A percentile compares a stretch with the other conserved stretches of the same genome.
phyloP scores from a whole-genome alignment of 768 basidiomycete genomes.

The Collybiopsis luxurians region DNA sequence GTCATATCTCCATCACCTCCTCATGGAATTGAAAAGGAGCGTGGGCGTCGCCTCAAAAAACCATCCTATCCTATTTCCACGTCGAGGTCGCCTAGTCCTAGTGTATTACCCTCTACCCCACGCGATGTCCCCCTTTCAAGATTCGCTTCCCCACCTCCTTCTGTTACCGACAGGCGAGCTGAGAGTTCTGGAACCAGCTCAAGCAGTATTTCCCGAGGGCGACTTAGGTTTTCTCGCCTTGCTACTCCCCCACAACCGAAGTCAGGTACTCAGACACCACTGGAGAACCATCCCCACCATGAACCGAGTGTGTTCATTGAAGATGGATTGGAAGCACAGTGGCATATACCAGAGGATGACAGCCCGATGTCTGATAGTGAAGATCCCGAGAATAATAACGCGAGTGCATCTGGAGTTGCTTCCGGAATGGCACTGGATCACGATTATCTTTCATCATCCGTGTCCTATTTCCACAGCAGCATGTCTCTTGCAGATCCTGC shows the following conservation, averaged over 20 bases:
- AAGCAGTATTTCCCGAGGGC: not conserved
- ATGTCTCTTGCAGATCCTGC: not conserved
- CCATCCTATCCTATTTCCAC: slow-evolving; percentile 18
- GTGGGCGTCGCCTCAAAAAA: slow-evolving; percentile 29
- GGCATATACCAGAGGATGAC: not conserved
- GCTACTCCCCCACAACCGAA: not conserved
- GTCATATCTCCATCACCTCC: slow-evolving; percentile 15
- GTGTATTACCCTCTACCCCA: slow-evolving; percentile 45
- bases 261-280: not conserved
- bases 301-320: not conserved
- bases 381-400: not conserved
- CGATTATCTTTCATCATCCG: not conserved
- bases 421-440: not conserved
- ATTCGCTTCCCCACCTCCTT: not conserved
- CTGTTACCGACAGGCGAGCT: not conserved
- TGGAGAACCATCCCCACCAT: not conserved
- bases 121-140: slow-evolving; percentile 18
- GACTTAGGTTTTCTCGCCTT: not conserved
- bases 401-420: not conserved
- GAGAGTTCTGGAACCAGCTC: not conserved
- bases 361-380: not conserved
- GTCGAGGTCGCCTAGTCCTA: slow-evolving; percentile 49
- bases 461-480: not conserved
- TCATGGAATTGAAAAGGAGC: slow-evolving; percentile 7
- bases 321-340: not conserved